Conservation (phyloP, 495 filamentous ascomycete species). For the Parmelia sp. region DNA sequence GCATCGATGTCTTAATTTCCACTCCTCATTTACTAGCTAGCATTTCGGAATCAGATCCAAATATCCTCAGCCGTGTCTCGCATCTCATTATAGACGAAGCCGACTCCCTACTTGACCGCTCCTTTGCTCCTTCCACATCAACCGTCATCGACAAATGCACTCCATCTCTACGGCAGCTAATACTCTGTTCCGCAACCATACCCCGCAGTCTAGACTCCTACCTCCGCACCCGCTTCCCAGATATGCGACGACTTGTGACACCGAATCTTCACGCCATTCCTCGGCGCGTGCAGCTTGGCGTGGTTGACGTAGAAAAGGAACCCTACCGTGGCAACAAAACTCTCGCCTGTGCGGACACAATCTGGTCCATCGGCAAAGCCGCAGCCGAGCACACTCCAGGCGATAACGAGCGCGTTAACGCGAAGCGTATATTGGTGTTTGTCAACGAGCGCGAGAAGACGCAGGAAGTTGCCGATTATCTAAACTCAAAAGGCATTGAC, state of each 20-base stretch:
- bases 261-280: conserved; percentile 95
- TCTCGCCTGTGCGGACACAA: conserved; percentile 87
- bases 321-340: conserved; percentile 86
- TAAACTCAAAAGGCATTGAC: conserved; percentile 78
- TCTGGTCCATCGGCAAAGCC: conserved; percentile 87
- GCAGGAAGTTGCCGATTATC: conserved; percentile 69
- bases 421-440: conserved; percentile 89
- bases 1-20: conserved; percentile 78
- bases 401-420: conserved; percentile 42
- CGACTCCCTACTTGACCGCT: conserved; percentile 88
- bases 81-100: conserved; percentile 92
- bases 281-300: conserved; percentile 85
- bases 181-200: conserved; percentile 95
- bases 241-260: conserved; percentile 77
- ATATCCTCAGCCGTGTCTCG: conserved; percentile 77
- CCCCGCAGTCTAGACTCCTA: conserved; percentile 78
- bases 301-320: conserved; percentile 81
- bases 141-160: conserved; percentile 69
- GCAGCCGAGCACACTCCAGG: conserved; percentile 31
- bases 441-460: conserved; percentile 95
- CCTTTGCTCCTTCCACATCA: conserved; percentile 76
- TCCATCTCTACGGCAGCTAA: conserved; percentile 76
- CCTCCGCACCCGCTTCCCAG: conserved; percentile 72
- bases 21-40: conserved; percentile 84
- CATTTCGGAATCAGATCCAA: conserved; percentile 78